Conservation (phyloP, 768 basidiomycete genomes). For the Tulasnella sp. region DNA sequence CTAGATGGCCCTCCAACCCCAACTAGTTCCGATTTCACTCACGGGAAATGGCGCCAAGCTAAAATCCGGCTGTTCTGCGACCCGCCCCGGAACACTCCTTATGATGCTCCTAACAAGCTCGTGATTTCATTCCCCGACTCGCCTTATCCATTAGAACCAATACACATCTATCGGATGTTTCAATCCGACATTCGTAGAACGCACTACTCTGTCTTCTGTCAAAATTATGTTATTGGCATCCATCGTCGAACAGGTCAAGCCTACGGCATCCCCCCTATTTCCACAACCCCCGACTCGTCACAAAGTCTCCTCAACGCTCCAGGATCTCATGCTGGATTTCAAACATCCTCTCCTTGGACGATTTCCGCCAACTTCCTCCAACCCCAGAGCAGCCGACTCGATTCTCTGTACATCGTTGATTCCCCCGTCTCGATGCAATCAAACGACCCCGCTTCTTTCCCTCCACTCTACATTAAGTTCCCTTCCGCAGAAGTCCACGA, state of each 20-base stretch:
- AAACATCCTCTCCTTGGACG: not conserved
- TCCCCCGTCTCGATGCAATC: slow-evolving; percentile 36
- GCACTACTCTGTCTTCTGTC: slow-evolving; percentile 68
- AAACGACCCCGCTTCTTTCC: slow-evolving; percentile 30
- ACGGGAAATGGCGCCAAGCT: not conserved
- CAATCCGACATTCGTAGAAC: slow-evolving; percentile 74
- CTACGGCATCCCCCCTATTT: not conserved
- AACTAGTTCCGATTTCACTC: not conserved
- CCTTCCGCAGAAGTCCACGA: slow-evolving; percentile 52
- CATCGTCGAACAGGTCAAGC: slow-evolving; percentile 37
- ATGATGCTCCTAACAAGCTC: not conserved
- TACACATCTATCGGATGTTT: slow-evolving; percentile 61
- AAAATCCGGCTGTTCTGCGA: not conserved
- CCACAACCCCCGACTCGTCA: not conserved
- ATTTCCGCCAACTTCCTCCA: not conserved
- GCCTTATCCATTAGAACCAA: slow-evolving; percentile 43
- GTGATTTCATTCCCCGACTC: not conserved
- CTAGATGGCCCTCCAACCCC: not conserved
- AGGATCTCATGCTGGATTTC: slow-evolving; percentile 15
- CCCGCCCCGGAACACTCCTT: not conserved
- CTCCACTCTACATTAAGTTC: slow-evolving; percentile 72
- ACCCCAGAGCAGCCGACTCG: not conserved
- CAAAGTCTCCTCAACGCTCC: not conserved
- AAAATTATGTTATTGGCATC: slow-evolving; percentile 67
- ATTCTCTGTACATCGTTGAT: slow-evolving; percentile 41